phyloP scores from a whole-genome alignment of 1,284 basidiomycete genomes.

The Austroboletus novae-zelandiae region DNA sequence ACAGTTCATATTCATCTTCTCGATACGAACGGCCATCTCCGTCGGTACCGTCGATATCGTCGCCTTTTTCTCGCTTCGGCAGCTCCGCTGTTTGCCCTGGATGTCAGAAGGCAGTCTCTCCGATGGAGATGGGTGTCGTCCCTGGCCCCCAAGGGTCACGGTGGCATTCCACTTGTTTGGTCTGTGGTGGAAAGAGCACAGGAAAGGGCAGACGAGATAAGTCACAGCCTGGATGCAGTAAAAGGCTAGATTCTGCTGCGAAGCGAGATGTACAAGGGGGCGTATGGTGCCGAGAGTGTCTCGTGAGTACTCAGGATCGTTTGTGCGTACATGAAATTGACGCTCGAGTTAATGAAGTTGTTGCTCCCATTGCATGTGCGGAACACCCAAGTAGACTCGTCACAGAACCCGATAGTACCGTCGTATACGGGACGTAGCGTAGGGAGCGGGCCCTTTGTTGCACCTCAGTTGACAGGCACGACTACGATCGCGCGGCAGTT shows the following conservation, averaged over 20 bases:
- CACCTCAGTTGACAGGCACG: conserved; percentile 60
- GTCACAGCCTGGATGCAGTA: conserved; percentile 72
- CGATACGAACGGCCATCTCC: conserved; percentile 48
- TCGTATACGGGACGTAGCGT: conserved; percentile 45
- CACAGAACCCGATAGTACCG: conserved; percentile 43
- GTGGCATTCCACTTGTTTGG: conserved; percentile 74
- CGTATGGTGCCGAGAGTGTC: conserved; percentile 81
- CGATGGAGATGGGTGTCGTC: conserved; percentile 80
- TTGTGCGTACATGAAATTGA: conserved; percentile 5
- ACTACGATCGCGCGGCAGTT: conserved; percentile 75
- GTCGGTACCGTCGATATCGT: conserved; percentile 34
- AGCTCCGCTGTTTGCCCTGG: conserved; percentile 64
- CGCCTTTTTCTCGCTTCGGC: conserved; percentile 62
- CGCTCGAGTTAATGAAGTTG: conserved; percentile 41
- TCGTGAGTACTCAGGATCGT: conserved; percentile 45
- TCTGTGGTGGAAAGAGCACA: conserved; percentile 69
- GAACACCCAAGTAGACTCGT: conserved; percentile 43
- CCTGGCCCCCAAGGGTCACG: conserved; percentile 74
- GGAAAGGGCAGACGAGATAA: conserved; percentile 45
- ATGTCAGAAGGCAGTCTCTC: conserved; percentile 66
- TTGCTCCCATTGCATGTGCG: conserved; percentile 51
- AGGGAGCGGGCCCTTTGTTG: conserved; percentile 34
- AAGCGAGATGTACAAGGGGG: conserved; percentile 66
- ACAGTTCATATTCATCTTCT: conserved; percentile 35
- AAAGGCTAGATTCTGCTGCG: conserved; percentile 78